Conservation (phyloP, 768 basidiomycete species). For the Phylloporus scabripes region DNA sequence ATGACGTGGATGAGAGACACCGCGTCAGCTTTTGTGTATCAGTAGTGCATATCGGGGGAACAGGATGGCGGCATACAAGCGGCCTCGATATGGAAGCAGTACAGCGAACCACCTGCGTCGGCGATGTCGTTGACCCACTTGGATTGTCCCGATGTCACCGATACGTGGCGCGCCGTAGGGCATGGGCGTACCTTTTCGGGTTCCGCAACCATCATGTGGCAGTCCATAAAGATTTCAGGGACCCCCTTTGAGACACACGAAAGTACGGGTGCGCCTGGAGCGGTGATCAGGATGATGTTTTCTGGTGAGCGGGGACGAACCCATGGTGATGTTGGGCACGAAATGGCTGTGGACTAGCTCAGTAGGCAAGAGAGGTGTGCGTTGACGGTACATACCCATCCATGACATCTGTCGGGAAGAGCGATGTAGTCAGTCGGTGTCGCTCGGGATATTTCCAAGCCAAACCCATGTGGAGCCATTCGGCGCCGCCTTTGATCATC, state of each 20-base stretch:
- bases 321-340: slow-evolving; percentile 98
- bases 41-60: slow-evolving; percentile 12
- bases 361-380: not conserved
- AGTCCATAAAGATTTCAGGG: slow-evolving; percentile 98
- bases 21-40: slow-evolving; percentile 51
- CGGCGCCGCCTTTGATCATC: slow-evolving; percentile 92
- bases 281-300: slow-evolving; percentile 9
- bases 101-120: slow-evolving; percentile 88
- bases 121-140: slow-evolving; percentile 98
- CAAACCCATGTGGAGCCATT: slow-evolving; percentile 97
- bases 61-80: slow-evolving; percentile 49
- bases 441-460: slow-evolving; percentile 1
- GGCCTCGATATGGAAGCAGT: slow-evolving; percentile 96
- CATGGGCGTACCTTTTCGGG: slow-evolving; percentile 69
- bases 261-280: slow-evolving; percentile 78
- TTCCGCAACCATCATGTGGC: slow-evolving; percentile 98
- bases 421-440: slow-evolving; percentile 6
- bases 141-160: not conserved
- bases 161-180: not conserved
- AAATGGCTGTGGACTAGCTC: slow-evolving; percentile 64
- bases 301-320: slow-evolving; percentile 35
- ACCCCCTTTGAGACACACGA: slow-evolving; percentile 79
- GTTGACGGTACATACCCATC: slow-evolving; percentile 61
- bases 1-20: slow-evolving; percentile 75
- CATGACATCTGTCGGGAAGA: slow-evolving; percentile 79